Evolutionary conservation across 345 rosid genomes (phyloP).

Genomic region (Microcos paniculata): DNA sequence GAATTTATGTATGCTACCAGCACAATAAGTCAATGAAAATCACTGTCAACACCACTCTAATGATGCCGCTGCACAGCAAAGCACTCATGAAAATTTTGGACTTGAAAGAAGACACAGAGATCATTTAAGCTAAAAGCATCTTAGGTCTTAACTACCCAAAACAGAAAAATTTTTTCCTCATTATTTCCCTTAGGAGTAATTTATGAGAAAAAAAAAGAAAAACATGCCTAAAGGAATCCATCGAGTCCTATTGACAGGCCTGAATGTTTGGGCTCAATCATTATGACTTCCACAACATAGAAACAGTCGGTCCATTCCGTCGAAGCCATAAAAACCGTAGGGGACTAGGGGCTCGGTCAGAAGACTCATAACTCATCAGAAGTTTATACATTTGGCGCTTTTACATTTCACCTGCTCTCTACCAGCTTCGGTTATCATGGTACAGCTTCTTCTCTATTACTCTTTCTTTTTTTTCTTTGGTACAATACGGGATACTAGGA

Average conservation of each 20-base stretch:
- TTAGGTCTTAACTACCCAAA: not conserved
- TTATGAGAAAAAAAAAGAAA: not conserved
- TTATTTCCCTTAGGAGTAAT: not conserved
- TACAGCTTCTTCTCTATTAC: too few relatives aligned
- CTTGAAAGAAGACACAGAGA: not conserved
- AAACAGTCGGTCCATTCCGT: not conserved
- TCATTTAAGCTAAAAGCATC: not conserved
- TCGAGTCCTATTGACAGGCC: not conserved
- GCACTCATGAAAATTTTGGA: not conserved
- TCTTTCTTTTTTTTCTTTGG: too few relatives aligned
- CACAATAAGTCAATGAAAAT: not conserved
- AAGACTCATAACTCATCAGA: too few relatives aligned
- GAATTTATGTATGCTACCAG: slow-evolving; percentile 6
- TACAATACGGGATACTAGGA: too few relatives aligned
- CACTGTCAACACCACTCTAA: not conserved
- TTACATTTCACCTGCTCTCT: not conserved
- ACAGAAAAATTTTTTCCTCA: not conserved
- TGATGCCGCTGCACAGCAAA: not conserved
- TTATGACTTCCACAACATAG: not conserved
- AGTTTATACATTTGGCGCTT: not conserved
- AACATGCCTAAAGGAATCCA: not conserved
- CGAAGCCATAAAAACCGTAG: not conserved
- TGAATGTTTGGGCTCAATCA: not conserved
- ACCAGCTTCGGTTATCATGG: not conserved
- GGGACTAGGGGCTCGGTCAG: not conserved